Conservation (phyloP, 371 early-diverging fungal species). For the Mycotypha africana region DNA sequence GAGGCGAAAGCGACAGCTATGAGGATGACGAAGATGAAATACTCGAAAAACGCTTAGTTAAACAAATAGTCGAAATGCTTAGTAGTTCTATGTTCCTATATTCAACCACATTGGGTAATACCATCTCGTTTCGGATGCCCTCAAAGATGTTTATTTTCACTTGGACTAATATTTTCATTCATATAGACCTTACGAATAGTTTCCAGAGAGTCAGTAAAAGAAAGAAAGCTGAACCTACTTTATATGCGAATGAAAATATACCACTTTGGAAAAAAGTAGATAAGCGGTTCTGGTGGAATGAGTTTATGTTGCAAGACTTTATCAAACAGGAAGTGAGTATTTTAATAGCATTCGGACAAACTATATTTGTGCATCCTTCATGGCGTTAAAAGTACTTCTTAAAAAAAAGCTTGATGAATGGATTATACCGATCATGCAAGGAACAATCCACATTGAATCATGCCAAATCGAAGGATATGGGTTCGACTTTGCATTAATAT, state of each 20-base stretch:
- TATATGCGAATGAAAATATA: no score
- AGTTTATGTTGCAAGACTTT: conserved; percentile 48
- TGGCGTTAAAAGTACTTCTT: no score
- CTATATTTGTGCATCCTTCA: no score
- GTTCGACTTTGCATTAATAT: conserved; percentile 55
- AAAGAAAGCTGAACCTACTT: conserved; percentile 5
- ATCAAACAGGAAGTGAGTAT: conserved; percentile 33
- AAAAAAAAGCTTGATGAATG: conserved; percentile 59
- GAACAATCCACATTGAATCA: conserved; percentile 55
- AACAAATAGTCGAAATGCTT: conserved; percentile 60
- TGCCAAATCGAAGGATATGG: conserved; percentile 56
- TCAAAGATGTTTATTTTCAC: not conserved
- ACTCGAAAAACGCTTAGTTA: conserved; percentile 56
- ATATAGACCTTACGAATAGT: conserved; percentile 39
- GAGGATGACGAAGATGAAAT: conserved; percentile 25
- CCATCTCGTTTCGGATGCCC: not conserved
- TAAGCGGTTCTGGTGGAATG: conserved; percentile 66
- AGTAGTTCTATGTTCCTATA: conserved; percentile 59
- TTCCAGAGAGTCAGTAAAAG: conserved; percentile 31
- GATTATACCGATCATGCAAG: conserved; percentile 67
- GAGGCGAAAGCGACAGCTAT: no score
- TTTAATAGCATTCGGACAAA: no score
- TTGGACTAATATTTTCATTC: no score
- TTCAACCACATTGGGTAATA: conserved; percentile 53
- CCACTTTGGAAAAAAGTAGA: conserved; percentile 32